phyloP scores from a whole-genome alignment of 1,284 basidiomycete species.

The Apiotrichum mycotoxinovorans region DNA sequence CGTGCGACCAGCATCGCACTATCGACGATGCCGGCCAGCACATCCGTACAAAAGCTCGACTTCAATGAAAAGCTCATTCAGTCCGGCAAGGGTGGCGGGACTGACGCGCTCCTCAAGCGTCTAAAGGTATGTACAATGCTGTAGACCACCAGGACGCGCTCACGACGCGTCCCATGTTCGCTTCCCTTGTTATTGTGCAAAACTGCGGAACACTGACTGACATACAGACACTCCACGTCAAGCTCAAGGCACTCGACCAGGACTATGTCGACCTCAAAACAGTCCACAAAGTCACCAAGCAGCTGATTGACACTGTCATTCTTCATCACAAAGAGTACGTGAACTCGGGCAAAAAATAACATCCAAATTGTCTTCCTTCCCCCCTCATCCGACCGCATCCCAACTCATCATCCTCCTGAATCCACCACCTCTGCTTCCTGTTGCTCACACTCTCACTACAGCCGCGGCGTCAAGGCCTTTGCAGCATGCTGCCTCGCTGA shows the following conservation, averaged over 20 bases:
- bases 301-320: constrained; percentile 74
- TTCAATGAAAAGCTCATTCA: constrained; percentile 72
- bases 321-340: constrained; percentile 83
- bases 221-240: constrained; percentile 61
- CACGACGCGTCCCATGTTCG: too few species aligned
- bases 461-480: constrained; percentile 80
- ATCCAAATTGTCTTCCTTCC: background rate
- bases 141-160: too few species aligned
- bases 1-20: background rate
- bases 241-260: constrained; percentile 82
- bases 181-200: background rate
- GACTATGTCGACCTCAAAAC: constrained; percentile 73
- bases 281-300: constrained; percentile 66
- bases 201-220: background rate
- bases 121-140: constrained; percentile 56
- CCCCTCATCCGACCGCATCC: too few species aligned
- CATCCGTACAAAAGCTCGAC: constrained; percentile 52
- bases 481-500: constrained; percentile 93
- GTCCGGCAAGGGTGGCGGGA: constrained; percentile 37
- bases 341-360: background rate
- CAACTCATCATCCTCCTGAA: too few species aligned
- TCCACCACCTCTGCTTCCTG: background rate
- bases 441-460: constrained; percentile 17
- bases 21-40: constrained; percentile 18
- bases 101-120: constrained; percentile 74